These are phyloP conservation scores for Elongisporangium undulatum DNA, from an alignment of 352 stramenopile species.

Conservation along the genomic window DNA sequence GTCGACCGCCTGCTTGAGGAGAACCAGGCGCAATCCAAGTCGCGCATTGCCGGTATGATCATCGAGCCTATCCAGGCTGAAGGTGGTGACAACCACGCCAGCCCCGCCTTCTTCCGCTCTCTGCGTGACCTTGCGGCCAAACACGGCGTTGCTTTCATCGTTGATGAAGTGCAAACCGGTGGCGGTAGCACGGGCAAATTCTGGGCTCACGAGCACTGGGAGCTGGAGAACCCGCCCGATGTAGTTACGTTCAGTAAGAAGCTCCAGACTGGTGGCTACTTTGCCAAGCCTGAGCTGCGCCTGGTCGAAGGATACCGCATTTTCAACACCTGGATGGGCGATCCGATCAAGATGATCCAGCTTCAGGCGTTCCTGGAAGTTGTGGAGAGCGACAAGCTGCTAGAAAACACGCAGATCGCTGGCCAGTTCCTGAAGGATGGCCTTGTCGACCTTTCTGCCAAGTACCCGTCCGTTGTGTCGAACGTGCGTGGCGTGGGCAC, in stretches of 20 bases:
- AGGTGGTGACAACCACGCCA: constrained; percentile 78
- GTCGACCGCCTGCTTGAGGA: constrained; percentile 47
- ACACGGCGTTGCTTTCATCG: constrained; percentile 73
- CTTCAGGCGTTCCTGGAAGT: constrained; percentile 71
- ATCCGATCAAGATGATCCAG: constrained; percentile 82
- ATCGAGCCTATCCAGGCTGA: constrained; percentile 82
- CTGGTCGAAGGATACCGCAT: constrained; percentile 71
- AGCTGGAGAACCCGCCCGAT: constrained; percentile 66
- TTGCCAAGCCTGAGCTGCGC: constrained; percentile 71
- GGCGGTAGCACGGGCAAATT: constrained; percentile 81
- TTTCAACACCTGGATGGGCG: constrained; percentile 89
- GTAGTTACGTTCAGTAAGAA: constrained; percentile 87
- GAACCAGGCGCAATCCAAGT: constrained; percentile 23
- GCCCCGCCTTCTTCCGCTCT: constrained; percentile 55
- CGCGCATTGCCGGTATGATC: constrained; percentile 70
- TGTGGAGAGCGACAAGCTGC: constrained; percentile 45
- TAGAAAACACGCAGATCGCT: constrained; percentile 74
- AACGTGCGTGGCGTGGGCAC: constrained; percentile 78
- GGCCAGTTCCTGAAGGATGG: constrained; percentile 61
- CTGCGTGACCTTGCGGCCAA: constrained; percentile 52
- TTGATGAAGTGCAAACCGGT: constrained; percentile 84
- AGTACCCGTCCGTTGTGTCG: constrained; percentile 56
- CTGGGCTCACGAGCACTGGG: constrained; percentile 84
- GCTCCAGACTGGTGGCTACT: constrained; percentile 81
- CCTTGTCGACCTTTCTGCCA: constrained; percentile 30